Percentiles rank a stretch among this genome's conserved stretches.
Evolutionary conservation across 495 filamentous ascomycete species (phyloP).

Genomic region (Annulohypoxylon bovei): DNA sequence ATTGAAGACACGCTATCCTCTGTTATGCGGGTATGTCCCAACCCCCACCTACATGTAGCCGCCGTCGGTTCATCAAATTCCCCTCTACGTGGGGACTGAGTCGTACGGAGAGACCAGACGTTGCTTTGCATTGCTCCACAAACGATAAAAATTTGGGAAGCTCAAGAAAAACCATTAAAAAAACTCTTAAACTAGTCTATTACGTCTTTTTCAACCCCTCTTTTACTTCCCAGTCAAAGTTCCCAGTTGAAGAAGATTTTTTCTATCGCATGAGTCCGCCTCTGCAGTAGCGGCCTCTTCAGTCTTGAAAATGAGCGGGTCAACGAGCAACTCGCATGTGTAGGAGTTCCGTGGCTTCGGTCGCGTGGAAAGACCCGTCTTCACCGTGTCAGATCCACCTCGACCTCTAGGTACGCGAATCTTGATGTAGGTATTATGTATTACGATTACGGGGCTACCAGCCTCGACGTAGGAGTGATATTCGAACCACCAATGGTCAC

Average conservation of each 20-base stretch:
- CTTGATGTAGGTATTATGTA: slow-evolving; percentile 13
- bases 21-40: slow-evolving; percentile 4
- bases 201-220: slow-evolving; percentile 29
- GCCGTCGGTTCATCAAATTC: slow-evolving; percentile 25
- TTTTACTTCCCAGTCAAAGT: slow-evolving; percentile 23
- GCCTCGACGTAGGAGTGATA: not conserved
- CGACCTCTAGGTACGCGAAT: slow-evolving; percentile 9
- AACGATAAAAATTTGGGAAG: slow-evolving; percentile 21
- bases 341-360: slow-evolving; percentile 32
- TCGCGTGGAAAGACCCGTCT: slow-evolving; percentile 31
- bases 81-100: slow-evolving; percentile 12
- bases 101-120: slow-evolving; percentile 18
- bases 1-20: slow-evolving; percentile 8
- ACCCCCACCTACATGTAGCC: slow-evolving; percentile 32
- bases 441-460: slow-evolving; percentile 9
- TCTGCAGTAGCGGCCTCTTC: slow-evolving; percentile 31
- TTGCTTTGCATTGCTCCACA: slow-evolving; percentile 33
- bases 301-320: slow-evolving; percentile 24
- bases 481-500: not conserved
- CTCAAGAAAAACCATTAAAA: slow-evolving; percentile 10
- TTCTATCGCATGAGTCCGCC: slow-evolving; percentile 34
- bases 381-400: slow-evolving; percentile 31
- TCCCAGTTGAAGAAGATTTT: slow-evolving; percentile 18
- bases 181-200: slow-evolving; percentile 11
- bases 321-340: slow-evolving; percentile 17